Evolutionary conservation across 2,329 filamentous ascomycete genomes (phyloP).

Genomic region (Colletotrichum orchidophilum): DNA sequence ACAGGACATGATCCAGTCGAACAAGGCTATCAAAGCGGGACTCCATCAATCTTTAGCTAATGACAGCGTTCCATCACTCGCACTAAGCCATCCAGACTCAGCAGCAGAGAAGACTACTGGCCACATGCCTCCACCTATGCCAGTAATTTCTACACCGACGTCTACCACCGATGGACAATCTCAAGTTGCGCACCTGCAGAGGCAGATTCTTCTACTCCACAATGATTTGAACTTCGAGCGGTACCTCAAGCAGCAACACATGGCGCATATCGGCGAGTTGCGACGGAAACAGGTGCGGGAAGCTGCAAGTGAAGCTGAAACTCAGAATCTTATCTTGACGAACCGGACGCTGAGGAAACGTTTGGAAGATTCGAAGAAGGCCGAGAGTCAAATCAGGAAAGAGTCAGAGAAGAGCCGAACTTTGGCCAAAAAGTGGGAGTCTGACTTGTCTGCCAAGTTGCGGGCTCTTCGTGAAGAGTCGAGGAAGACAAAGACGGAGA

Average conservation of each 20-base stretch:
- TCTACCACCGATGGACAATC: constrained; percentile 44
- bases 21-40: constrained; percentile 65
- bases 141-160: constrained; percentile 26
- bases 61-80: constrained; percentile 66
- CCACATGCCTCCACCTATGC: constrained; percentile 41
- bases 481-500: constrained; percentile 69
- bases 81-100: constrained; percentile 60
- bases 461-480: constrained; percentile 74
- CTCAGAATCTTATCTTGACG: constrained; percentile 80
- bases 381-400: constrained; percentile 74
- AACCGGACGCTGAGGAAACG: constrained; percentile 79
- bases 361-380: constrained; percentile 76
- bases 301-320: constrained; percentile 82
- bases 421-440: constrained; percentile 82
- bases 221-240: constrained; percentile 87
- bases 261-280: constrained; percentile 82
- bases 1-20: constrained; percentile 69
- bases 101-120: constrained; percentile 48
- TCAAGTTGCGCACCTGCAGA: constrained; percentile 68
- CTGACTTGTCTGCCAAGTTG: constrained; percentile 73
- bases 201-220: constrained; percentile 78
- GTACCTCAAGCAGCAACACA: constrained; percentile 85
- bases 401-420: constrained; percentile 77
- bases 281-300: constrained; percentile 79
- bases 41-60: constrained; percentile 65